Evolutionary conservation across 1,284 basidiomycete species (phyloP), one percentile per base, ranked within the genome.

Genomic region (Melampsora larici-populina): DNA sequence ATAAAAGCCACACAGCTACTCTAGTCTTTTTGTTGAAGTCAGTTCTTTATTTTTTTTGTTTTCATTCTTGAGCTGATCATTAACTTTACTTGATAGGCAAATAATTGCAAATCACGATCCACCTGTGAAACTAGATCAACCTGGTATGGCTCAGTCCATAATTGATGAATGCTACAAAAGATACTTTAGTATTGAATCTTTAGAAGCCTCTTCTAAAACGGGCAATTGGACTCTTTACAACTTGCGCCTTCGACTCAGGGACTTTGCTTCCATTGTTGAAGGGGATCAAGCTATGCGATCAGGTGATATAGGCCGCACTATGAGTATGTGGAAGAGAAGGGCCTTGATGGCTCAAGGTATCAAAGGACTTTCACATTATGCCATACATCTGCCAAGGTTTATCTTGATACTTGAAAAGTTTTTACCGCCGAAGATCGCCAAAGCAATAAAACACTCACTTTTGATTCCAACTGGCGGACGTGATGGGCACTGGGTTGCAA

Each of bases 261-360:
- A 7, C n/a, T n/a, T n/a, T n/a, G n/a, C n/a, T n/a, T n/a, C n/a
- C n/a, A n/a, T n/a, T n/a, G n/a, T n/a, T n/a, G 36, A 62, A 31
- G 51, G 21, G 8, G 58, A 72, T 46, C 17, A 43, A 26, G 17
- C 51, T 13, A 72, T 72, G 70, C 51, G 33, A 13, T 31, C 55
- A 15, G 70, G 70, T 33, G 70, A 70, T 17, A 70, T 70, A 36
- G 70, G 70, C 15, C 29, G 24, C 11, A 13, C 13, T 43, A 18
- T 71, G 26, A 26, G 24, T 4, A 71, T 71, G 24, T 71, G 70
- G 70, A 55, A 15, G 58, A 63, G 43, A 46, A 63, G 70, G 70
- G 55, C n/a, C 7, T 26, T 71, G 7, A 60, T 71, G 70, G 70
- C 58, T n/a, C 70, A 71, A 26, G 70, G 70, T 26, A 63, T 71